Conservation (phyloP, 1,139 yeast genomes). For the Candida gigantensis region DNA sequence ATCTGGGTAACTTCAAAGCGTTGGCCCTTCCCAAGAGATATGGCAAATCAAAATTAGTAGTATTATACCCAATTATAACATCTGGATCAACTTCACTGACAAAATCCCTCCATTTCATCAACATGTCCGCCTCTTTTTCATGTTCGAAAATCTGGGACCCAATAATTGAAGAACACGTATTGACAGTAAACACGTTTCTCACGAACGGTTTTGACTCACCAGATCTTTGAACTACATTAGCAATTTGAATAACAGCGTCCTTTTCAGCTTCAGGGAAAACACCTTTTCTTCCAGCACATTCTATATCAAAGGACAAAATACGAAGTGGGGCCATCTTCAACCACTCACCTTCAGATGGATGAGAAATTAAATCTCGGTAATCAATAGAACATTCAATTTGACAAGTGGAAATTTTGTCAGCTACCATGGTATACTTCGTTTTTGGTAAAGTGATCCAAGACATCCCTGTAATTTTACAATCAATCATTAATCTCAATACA, state of each 20-base stretch:
- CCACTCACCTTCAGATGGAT: conserved; percentile 93
- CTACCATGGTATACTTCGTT: conserved; percentile 58
- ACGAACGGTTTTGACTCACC: conserved; percentile 86
- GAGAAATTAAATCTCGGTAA: conserved; percentile 70
- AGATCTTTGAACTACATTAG: conserved; percentile 83
- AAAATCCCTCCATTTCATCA: conserved; percentile 83
- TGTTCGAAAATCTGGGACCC: conserved; percentile 88
- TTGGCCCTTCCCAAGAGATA: conserved; percentile 85
- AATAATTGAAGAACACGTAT: conserved; percentile 88
- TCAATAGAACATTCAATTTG: conserved; percentile 80
- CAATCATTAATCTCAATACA: conserved; percentile 85
- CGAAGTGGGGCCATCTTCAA: conserved; percentile 91
- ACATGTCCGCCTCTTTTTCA: conserved; percentile 77
- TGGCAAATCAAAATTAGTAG: conserved; percentile 93
- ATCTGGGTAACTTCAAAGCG: conserved; percentile 63
- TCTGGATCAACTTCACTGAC: conserved; percentile 87
- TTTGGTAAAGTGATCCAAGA: conserved; percentile 93
- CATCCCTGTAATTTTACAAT: conserved; percentile 92
- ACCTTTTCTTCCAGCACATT: conserved; percentile 98
- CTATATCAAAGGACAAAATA: conserved; percentile 92
- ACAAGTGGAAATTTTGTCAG: conserved; percentile 62
- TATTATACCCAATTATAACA: conserved; percentile 94
- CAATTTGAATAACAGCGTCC: conserved; percentile 96
- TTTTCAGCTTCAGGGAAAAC: conserved; percentile 92
- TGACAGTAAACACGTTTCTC: conserved; percentile 90